Evolutionary conservation across 768 basidiomycete species (phyloP).

Genomic region (Psilocybe subaeruginosa): DNA sequence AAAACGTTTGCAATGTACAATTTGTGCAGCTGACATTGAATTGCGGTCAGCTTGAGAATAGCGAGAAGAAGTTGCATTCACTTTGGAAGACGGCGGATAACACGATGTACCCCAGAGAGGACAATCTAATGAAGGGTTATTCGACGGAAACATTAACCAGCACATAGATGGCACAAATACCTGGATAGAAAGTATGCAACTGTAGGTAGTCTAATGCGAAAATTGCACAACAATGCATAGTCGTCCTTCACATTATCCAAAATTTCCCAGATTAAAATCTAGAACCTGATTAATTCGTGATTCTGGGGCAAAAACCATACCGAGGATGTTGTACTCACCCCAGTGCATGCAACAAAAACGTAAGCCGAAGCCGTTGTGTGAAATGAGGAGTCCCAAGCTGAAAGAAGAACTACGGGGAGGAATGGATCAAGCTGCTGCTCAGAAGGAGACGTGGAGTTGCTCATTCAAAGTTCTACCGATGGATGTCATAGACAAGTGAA

Average conservation of each 20-base stretch:
- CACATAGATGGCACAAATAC: conserved; percentile 7
- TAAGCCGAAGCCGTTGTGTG: background rate
- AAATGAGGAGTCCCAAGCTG: background rate
- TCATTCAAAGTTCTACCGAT: too few relatives aligned
- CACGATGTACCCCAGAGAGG: conserved; percentile 8
- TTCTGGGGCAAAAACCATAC: too few relatives aligned
- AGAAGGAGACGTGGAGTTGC: too few relatives aligned
- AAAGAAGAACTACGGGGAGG: background rate
- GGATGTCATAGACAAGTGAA: too few relatives aligned
- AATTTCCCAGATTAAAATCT: conserved; percentile 5
- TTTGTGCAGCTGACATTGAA: background rate
- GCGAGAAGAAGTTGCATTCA: background rate
- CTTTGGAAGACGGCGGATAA: conserved; percentile 11
- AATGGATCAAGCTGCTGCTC: background rate
- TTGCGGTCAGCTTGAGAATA: too few relatives aligned
- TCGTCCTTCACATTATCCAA: conserved; percentile 11
- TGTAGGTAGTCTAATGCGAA: conserved; percentile 18
- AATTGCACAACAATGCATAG: conserved; percentile 20
- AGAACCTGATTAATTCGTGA: background rate
- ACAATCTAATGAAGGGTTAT: background rate
- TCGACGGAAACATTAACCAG: background rate
- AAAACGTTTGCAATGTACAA: background rate
- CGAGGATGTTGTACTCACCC: background rate
- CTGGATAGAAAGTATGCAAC: conserved; percentile 26
- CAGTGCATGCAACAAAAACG: background rate